Evolutionary conservation across 306 rosid species (phyloP).

Genomic region (Luffa aegyptiaca): DNA sequence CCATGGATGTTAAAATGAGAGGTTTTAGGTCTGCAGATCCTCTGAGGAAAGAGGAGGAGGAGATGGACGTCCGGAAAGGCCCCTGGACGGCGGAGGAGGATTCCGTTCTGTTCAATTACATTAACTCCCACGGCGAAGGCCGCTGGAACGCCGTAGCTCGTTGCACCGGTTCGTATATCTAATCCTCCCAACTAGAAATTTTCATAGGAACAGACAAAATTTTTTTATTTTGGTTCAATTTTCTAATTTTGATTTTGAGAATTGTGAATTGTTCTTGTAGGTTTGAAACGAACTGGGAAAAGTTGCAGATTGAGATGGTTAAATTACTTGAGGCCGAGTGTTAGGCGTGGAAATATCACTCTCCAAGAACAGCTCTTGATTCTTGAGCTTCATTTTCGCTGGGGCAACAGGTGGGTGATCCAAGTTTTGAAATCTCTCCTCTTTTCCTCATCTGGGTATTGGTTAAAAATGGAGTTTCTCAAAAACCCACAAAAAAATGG

Average conservation of each 20-base stretch:
- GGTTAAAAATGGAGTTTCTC: not conserved
- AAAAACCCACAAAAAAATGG: not conserved
- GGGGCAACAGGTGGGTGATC: slow-evolving; percentile 33
- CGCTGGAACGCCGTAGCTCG: slow-evolving; percentile 37
- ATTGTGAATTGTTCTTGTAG: not conserved
- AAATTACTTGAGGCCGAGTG: slow-evolving; percentile 35
- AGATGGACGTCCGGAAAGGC: slow-evolving; percentile 24
- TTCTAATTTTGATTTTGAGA: not conserved
- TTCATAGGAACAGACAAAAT: not conserved
- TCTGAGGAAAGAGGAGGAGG: not conserved
- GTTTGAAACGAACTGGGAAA: slow-evolving; percentile 35
- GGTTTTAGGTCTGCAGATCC: not conserved
- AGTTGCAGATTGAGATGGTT: slow-evolving; percentile 41
- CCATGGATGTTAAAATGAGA: not conserved
- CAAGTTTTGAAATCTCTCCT: not conserved
- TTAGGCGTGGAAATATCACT: slow-evolving; percentile 30
- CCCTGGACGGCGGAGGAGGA: slow-evolving; percentile 41
- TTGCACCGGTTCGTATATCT: slow-evolving; percentile 16
- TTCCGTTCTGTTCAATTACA: slow-evolving; percentile 15
- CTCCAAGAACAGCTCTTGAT: slow-evolving; percentile 43
- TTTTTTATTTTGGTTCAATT: not conserved
- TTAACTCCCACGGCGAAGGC: slow-evolving; percentile 33
- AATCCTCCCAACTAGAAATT: not conserved
- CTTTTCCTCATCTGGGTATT: not conserved
- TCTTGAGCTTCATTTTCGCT: slow-evolving; percentile 34